A percentile compares a stretch with the other conserved stretches of the same genome.
Evolutionary conservation across 257 asterid species (phyloP).

Genomic region (Solanum dulcamara): DNA sequence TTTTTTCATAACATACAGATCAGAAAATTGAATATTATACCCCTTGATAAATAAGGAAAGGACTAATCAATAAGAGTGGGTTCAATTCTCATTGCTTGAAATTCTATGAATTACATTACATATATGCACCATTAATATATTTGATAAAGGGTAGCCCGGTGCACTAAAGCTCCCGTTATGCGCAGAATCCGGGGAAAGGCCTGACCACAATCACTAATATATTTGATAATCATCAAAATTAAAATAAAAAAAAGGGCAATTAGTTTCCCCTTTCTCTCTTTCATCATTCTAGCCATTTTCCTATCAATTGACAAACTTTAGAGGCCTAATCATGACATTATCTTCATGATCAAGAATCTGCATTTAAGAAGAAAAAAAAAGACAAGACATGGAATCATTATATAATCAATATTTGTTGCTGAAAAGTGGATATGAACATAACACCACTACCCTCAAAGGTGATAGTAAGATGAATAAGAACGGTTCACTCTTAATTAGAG

Average conservation of each 20-base stretch:
- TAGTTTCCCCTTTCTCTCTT: background rate
- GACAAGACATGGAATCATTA: background rate
- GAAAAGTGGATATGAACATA: background rate
- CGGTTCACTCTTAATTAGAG: fast-evolving
- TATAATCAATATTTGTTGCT: background rate
- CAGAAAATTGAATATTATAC: too few relatives aligned
- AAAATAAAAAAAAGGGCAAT: background rate
- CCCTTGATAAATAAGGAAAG: background rate
- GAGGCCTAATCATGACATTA: conserved; percentile 86
- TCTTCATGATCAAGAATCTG: conserved; percentile 90
- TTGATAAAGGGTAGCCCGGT: too few relatives aligned
- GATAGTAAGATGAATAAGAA: background rate
- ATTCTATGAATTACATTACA: background rate
- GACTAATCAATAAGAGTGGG: background rate
- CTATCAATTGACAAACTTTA: conserved; percentile 29
- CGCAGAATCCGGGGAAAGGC: too few relatives aligned
- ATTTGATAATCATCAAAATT: background rate
- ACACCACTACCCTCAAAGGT: background rate
- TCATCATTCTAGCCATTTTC: background rate
- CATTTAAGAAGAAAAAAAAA: background rate
- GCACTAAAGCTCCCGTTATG: too few relatives aligned
- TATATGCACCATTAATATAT: background rate
- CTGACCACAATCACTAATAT: too few relatives aligned
- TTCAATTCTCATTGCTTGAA: background rate
- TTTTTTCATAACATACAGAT: too few relatives aligned